phyloP scores from a whole-genome alignment of 2,329 filamentous ascomycete genomes.

The Ophiostoma sp. region DNA sequence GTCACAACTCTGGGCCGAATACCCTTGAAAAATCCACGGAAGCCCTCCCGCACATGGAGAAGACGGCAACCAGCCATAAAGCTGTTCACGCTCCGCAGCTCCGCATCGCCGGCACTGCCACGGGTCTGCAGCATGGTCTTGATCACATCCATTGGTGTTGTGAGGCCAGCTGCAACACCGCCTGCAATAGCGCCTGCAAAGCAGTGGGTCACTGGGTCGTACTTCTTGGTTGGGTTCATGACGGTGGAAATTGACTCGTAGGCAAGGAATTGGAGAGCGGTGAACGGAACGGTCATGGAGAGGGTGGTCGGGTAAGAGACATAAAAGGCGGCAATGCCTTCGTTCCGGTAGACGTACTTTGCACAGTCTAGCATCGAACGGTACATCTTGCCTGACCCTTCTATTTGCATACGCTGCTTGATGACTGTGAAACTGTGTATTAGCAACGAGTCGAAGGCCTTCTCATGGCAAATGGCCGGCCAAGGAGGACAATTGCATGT shows the following conservation, averaged over 20 bases:
- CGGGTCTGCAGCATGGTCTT: slow-evolving; percentile 96
- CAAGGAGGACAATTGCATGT: not conserved
- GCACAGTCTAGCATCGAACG: slow-evolving; percentile 85
- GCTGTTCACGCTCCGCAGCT: slow-evolving; percentile 82
- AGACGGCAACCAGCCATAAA: slow-evolving; percentile 77
- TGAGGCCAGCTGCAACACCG: slow-evolving; percentile 88
- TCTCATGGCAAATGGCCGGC: slow-evolving; percentile 6
- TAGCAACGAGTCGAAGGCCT: not conserved
- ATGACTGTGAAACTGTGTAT: slow-evolving; percentile 65
- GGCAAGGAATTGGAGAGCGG: slow-evolving; percentile 92
- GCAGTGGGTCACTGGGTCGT: slow-evolving; percentile 93
- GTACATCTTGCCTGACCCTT: slow-evolving; percentile 86
- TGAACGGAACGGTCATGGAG: slow-evolving; percentile 98
- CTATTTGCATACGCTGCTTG: slow-evolving; percentile 99
- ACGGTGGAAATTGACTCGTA: slow-evolving; percentile 95
- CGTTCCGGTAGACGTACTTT: slow-evolving; percentile 78
- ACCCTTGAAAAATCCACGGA: slow-evolving; percentile 88
- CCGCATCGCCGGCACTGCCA: slow-evolving; percentile 74
- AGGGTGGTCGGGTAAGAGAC: slow-evolving; percentile 97
- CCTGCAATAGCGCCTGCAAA: slow-evolving; percentile 88
- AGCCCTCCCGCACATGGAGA: slow-evolving; percentile 80
- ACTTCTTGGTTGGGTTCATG: slow-evolving; percentile 82
- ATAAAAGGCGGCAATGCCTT: slow-evolving; percentile 92
- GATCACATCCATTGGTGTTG: slow-evolving; percentile 95
- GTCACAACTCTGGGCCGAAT: slow-evolving; percentile 88